These are phyloP conservation scores for Penicillium coffeae DNA, from an alignment of 495 filamentous ascomycete species.

Conservation along the genomic window DNA sequence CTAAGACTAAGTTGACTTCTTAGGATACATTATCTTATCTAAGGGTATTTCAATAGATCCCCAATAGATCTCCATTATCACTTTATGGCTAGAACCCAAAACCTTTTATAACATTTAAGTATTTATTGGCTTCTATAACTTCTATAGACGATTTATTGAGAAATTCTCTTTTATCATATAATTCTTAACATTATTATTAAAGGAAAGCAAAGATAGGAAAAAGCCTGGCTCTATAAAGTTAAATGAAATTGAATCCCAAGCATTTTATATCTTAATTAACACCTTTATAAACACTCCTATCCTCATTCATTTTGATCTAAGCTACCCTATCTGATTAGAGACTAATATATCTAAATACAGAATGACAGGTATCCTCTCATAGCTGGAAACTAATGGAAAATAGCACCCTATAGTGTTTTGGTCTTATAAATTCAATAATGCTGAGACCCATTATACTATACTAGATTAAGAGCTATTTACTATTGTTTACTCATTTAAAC, in stretches of 20 bases:
- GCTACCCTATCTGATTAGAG: not conserved
- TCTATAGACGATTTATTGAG: not conserved
- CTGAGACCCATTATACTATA: not conserved
- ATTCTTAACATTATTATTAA: not conserved
- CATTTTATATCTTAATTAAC: not conserved
- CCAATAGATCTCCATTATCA: too few species aligned
- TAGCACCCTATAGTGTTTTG: not conserved
- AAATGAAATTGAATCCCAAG: not conserved
- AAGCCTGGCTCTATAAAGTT: not conserved
- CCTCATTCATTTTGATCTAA: not conserved
- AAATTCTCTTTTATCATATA: not conserved
- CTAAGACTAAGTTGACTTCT: too few species aligned
- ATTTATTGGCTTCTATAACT: conserved; percentile 1
- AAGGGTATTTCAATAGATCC: too few species aligned
- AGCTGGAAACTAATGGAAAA: not conserved
- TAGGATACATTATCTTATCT: too few species aligned
- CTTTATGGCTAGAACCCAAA: not conserved
- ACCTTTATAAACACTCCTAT: not conserved
- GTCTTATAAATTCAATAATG: not conserved
- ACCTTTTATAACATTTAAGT: conserved; percentile 1
- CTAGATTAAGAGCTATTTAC: conserved; percentile 1
- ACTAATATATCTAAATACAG: too few species aligned
- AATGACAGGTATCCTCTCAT: not conserved
- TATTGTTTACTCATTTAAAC: conserved; percentile 2
- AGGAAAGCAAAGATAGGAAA: not conserved